Percentiles rank a stretch among this genome's conserved stretches.
phyloP scores from a whole-genome alignment of 73 alveolate genomes.

The Durusdinium trenchii region DNA sequence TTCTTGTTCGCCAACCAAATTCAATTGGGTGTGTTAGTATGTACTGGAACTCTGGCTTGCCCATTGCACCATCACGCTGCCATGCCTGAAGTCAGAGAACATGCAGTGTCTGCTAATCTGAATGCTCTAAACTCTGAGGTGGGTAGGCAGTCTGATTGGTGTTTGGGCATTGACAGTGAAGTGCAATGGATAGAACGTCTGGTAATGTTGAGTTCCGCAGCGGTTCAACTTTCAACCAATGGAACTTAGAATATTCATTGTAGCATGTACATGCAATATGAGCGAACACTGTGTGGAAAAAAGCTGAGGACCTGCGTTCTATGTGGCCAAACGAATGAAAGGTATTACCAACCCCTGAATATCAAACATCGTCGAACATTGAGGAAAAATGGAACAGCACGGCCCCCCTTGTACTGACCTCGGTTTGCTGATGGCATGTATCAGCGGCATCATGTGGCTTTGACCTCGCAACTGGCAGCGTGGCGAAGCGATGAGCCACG shows the following conservation, averaged over 20 bases:
- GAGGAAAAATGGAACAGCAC: neutral
- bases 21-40: too few species aligned
- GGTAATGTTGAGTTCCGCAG: too few species aligned
- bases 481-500: neutral
- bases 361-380: too few species aligned
- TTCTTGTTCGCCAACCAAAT: too few species aligned
- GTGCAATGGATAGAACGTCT: neutral
- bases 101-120: too few species aligned
- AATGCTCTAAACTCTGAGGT: neutral
- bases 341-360: neutral
- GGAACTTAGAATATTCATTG: too few species aligned
- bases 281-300: too few species aligned
- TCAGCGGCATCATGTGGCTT: constrained; percentile 54
- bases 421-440: constrained; percentile 60
- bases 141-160: neutral
- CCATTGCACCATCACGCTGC: too few species aligned
- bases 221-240: too few species aligned
- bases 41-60: too few species aligned
- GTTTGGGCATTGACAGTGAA: neutral
- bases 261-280: too few species aligned
- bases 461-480: neutral
- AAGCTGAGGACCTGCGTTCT: neutral
- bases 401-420: neutral
- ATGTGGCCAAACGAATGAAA: neutral
- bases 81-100: too few species aligned